Evolutionary conservation across 1,284 basidiomycete species (phyloP).

Genomic region (Dichomitus squalens): DNA sequence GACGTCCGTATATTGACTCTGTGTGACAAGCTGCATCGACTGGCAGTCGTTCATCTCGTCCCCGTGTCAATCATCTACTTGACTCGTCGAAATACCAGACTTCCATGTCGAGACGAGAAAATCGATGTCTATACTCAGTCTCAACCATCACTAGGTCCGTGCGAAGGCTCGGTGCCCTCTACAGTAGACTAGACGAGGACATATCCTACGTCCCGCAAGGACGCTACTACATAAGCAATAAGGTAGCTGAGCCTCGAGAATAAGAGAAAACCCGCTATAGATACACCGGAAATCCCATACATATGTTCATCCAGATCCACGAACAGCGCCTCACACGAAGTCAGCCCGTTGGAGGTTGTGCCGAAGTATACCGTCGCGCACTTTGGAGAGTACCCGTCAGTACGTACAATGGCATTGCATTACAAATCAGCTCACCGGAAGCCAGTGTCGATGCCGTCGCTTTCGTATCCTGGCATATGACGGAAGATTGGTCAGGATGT

Average conservation of each 20-base stretch:
- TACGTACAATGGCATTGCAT: not conserved
- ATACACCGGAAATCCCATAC: not conserved
- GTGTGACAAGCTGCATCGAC: too few species aligned
- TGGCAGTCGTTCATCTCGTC: too few species aligned
- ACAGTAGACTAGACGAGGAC: not conserved
- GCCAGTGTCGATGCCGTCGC: constrained; percentile 43
- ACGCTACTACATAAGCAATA: constrained; percentile 4
- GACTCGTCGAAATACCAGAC: too few species aligned
- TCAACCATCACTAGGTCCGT: too few species aligned
- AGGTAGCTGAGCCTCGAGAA: not conserved
- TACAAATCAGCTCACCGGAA: constrained; percentile 32
- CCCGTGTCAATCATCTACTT: too few species aligned
- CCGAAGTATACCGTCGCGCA: constrained; percentile 59
- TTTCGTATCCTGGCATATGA: constrained; percentile 41
- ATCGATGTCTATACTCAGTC: too few species aligned
- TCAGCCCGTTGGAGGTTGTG: constrained; percentile 46
- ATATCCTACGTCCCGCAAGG: too few species aligned
- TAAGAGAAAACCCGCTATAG: not conserved
- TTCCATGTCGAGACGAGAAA: too few species aligned
- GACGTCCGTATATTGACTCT: too few species aligned
- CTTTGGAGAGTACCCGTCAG: constrained; percentile 28
- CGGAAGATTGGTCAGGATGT: too few species aligned
- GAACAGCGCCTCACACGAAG: constrained; percentile 19
- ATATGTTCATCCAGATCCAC: not conserved
- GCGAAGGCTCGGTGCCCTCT: too few species aligned